Evolutionary conservation across 2,329 filamentous ascomycete species (phyloP), one percentile per base, ranked within the genome.

Genomic region (Plenodomus lindquistii): DNA sequence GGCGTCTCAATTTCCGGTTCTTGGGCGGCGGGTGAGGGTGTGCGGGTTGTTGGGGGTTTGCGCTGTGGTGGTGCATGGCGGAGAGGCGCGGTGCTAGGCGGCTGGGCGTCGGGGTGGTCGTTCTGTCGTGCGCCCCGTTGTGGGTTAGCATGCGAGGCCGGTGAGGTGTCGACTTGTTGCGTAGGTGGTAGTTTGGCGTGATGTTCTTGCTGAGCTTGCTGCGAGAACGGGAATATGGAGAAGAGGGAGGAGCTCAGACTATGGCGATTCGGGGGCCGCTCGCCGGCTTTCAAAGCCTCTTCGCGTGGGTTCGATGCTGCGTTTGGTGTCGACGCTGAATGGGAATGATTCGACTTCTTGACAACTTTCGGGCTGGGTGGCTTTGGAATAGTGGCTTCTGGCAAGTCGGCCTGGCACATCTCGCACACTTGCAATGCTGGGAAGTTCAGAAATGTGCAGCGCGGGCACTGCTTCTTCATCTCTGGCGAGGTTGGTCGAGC

Each of bases 381-480:
- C 27, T 65, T 63, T 5, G 53, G 19, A 5, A 69, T 41, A 0
- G 63, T 62, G 0, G 52, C 22, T n/a, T 54, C 57, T 16, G 66
- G 66, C 0, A 71, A 52, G 2, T 60, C 42, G 11, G 60, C 64
- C 21, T 62, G 57, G 47, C 69, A 71, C 57, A 71, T 69, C 31
- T 71, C 69, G 42, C 69, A 71, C 3, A 46, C 46, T 15, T 54
- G 61, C 20, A 71, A 57, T 2, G 63, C 66, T 1, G 60, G 50
- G 16, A 71, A 62, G 42, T 71, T 71, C 15, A 71, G 48, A 47
- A 71, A 71, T 7, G 69, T 71, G 48, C 69, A 72, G 27, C 65
- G 62, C 1, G 57, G 57, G 29, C 69, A 71, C 43, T 69, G 67
- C 35, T 70, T 72, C 48, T 68, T 69, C 40, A 58, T 49, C 9